phyloP scores from a whole-genome alignment of 495 filamentous ascomycete genomes.

The Entonaema liquescens region DNA sequence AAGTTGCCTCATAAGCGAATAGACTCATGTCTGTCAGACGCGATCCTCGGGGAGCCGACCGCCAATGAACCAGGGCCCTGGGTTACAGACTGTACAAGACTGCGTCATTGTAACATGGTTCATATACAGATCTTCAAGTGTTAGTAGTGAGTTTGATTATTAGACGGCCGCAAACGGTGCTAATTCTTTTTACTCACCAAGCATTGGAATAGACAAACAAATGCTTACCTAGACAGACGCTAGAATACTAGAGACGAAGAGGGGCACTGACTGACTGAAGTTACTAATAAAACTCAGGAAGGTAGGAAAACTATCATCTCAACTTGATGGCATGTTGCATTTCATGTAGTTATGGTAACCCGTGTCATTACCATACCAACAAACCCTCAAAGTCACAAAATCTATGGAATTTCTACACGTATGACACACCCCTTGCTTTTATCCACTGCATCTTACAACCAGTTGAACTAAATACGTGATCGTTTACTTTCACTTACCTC shows the following conservation, averaged over 20 bases:
- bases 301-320: constrained; percentile 11
- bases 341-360: constrained; percentile 10
- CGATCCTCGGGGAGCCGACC: constrained; percentile 24
- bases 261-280: background rate
- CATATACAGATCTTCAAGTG: constrained; percentile 4
- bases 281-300: background rate
- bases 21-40: constrained; percentile 21
- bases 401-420: constrained; percentile 7
- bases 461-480: constrained; percentile 18
- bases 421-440: constrained; percentile 5
- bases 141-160: constrained; percentile 7
- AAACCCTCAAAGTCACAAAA: constrained; percentile 10
- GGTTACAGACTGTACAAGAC: constrained; percentile 23
- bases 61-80: constrained; percentile 37
- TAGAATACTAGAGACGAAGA: background rate
- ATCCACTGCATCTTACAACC: constrained; percentile 13
- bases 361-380: constrained; percentile 2
- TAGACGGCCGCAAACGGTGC: constrained; percentile 9
- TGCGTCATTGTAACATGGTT: constrained; percentile 32
- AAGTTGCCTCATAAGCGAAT: constrained; percentile 30
- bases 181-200: background rate
- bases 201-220: background rate
- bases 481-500: constrained; percentile 28
- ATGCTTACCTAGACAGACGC: background rate
- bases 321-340: constrained; percentile 39